A percentile compares a stretch with the other conserved stretches of the same genome.
Conservation (phyloP, 108 stramenopile species). For the Skeletonema potamos region DNA sequence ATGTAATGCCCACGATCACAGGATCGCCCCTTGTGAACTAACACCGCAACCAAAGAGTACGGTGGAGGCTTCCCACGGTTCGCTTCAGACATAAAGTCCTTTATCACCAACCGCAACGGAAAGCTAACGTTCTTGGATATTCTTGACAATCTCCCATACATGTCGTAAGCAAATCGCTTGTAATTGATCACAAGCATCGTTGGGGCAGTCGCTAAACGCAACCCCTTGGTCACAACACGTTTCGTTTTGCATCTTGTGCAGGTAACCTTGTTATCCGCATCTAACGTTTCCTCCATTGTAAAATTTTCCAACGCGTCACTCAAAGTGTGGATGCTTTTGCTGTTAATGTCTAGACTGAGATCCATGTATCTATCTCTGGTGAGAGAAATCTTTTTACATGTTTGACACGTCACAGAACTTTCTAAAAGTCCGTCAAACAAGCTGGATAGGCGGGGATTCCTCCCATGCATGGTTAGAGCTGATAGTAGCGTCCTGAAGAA, state of each 20-base stretch:
- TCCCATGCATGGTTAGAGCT: constrained; percentile 84
- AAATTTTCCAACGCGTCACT: constrained; percentile 71
- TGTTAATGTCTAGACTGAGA: constrained; percentile 77
- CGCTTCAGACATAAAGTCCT: constrained; percentile 73
- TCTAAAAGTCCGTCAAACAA: constrained; percentile 89
- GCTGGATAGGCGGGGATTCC: constrained; percentile 73
- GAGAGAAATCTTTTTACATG: constrained; percentile 64
- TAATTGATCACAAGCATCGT: constrained; percentile 83
- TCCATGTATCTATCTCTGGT: constrained; percentile 91
- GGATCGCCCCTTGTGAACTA: constrained; percentile 77
- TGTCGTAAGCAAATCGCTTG: constrained; percentile 83
- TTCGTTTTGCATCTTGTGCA: constrained; percentile 69
- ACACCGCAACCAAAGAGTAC: constrained; percentile 74
- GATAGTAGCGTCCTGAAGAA: constrained; percentile 78
- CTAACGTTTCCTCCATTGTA: constrained; percentile 71
- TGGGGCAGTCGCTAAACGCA: constrained; percentile 81
- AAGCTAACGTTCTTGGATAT: constrained; percentile 72
- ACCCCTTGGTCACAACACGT: constrained; percentile 72
- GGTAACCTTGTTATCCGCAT: constrained; percentile 75
- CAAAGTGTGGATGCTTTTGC: constrained; percentile 52
- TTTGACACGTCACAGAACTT: constrained; percentile 79
- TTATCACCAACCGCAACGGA: constrained; percentile 67
- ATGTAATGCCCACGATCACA: constrained; percentile 87
- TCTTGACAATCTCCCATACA: constrained; percentile 62
- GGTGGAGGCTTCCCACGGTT: constrained; percentile 79